Percentiles rank a stretch among this genome's conserved stretches.
phyloP scores from a whole-genome alignment of 768 basidiomycete species.

The Steccherinum ochraceum region DNA sequence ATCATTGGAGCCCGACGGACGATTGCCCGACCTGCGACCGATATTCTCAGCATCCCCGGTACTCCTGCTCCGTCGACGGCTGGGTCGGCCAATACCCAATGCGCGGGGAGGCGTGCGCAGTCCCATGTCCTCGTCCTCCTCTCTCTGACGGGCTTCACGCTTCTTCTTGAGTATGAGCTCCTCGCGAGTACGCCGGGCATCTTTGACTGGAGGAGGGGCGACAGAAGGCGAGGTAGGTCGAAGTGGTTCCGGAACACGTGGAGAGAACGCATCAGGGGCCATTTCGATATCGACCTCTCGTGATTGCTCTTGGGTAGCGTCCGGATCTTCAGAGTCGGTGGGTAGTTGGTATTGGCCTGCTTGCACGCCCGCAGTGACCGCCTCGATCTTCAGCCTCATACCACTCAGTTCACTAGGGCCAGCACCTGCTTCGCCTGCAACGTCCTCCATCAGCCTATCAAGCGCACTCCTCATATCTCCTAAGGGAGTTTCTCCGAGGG shows the following conservation, averaged over 20 bases:
- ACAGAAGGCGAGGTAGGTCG: background rate
- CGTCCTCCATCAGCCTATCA: slow-evolving; percentile 33
- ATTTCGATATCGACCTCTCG: slow-evolving; percentile 16
- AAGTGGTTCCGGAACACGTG: background rate
- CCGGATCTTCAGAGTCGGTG: slow-evolving; percentile 22
- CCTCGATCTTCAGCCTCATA: slow-evolving; percentile 20
- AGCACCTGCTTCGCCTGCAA: slow-evolving; percentile 18
- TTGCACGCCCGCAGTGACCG: slow-evolving; percentile 27
- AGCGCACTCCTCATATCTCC: slow-evolving; percentile 34
- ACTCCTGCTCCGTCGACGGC: slow-evolving; percentile 67
- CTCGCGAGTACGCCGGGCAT: slow-evolving; percentile 61
- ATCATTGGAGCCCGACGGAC: background rate
- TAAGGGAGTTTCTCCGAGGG: slow-evolving; percentile 7
- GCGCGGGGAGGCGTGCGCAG: slow-evolving; percentile 20
- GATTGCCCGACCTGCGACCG: slow-evolving; percentile 24
- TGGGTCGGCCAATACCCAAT: slow-evolving; percentile 33
- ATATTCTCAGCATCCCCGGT: slow-evolving; percentile 62
- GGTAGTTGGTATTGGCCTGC: slow-evolving; percentile 25
- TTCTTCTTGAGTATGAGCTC: slow-evolving; percentile 67
- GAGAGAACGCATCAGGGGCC: background rate
- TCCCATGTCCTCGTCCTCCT: slow-evolving; percentile 34
- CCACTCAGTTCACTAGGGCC: slow-evolving; percentile 7
- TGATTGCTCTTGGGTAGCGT: slow-evolving; percentile 13
- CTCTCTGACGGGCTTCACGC: slow-evolving; percentile 50
- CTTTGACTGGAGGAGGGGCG: slow-evolving; percentile 44